Evolutionary conservation across 2,329 filamentous ascomycete species (phyloP).

Genomic region (Scytalidium sp.): DNA sequence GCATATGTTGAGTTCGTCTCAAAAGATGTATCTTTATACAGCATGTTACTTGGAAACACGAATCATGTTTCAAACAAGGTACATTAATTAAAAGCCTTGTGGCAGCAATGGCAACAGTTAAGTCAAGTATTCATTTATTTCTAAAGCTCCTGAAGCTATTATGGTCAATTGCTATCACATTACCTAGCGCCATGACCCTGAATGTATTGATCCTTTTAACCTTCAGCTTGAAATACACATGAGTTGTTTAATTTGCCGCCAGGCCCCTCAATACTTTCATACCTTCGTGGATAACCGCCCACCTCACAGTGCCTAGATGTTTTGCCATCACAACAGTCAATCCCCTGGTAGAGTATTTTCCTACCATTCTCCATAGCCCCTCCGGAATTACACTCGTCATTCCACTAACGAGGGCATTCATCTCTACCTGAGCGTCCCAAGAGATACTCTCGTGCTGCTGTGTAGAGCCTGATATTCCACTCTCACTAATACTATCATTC

Average conservation of each 20-base stretch:
- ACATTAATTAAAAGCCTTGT: too few relatives aligned
- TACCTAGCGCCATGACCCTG: neutral
- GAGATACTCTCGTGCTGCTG: conserved; percentile 41
- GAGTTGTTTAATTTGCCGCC: conserved; percentile 15
- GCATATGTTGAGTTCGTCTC: too few relatives aligned
- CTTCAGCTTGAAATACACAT: neutral
- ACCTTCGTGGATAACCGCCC: conserved; percentile 60
- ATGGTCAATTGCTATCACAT: too few relatives aligned
- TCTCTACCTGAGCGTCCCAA: conserved; percentile 47
- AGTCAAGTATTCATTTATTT: too few relatives aligned
- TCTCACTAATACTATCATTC: conserved; percentile 4
- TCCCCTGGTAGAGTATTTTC: conserved; percentile 47
- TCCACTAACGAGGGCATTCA: conserved; percentile 38
- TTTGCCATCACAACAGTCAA: conserved; percentile 54
- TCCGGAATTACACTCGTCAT: conserved; percentile 32
- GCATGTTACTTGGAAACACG: too few relatives aligned
- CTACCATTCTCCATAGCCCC: conserved; percentile 33
- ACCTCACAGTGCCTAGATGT: conserved; percentile 52
- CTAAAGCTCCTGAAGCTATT: too few relatives aligned
- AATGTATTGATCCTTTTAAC: neutral
- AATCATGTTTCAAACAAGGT: too few relatives aligned
- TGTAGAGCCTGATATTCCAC: neutral
- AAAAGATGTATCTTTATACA: neutral
- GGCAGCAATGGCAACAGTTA: neutral
- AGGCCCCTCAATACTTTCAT: conserved; percentile 50